These are phyloP conservation scores for Podospora appendiculata DNA, from an alignment of 495 filamentous ascomycete genomes.

Conservation along the genomic window DNA sequence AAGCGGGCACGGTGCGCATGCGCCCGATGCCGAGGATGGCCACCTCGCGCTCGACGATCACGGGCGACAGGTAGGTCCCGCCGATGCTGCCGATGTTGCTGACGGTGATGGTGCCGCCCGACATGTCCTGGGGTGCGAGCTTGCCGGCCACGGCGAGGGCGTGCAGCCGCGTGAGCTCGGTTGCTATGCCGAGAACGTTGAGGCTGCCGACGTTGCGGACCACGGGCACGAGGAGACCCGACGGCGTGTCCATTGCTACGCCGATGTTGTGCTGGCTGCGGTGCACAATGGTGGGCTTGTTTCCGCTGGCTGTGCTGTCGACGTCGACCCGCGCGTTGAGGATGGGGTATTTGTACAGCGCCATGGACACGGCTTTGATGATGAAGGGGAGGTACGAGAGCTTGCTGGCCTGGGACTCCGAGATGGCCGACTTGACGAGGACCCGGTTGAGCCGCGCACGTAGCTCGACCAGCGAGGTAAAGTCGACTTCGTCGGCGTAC, in stretches of 20 bases:
- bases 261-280: slow-evolving; percentile 89
- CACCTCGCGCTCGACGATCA: slow-evolving; percentile 84
- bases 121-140: slow-evolving; percentile 67
- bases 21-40: slow-evolving; percentile 87
- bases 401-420: slow-evolving; percentile 41
- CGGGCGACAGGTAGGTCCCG: slow-evolving; percentile 81
- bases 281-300: slow-evolving; percentile 63
- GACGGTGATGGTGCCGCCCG: slow-evolving; percentile 86
- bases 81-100: slow-evolving; percentile 98
- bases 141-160: slow-evolving; percentile 63
- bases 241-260: slow-evolving; percentile 89
- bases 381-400: slow-evolving; percentile 90
- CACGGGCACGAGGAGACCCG: slow-evolving; percentile 88
- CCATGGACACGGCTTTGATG: slow-evolving; percentile 85
- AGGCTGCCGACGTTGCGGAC: slow-evolving; percentile 73
- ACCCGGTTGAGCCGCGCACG: slow-evolving; percentile 60
- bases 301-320: slow-evolving; percentile 35
- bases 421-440: slow-evolving; percentile 32
- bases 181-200: slow-evolving; percentile 67
- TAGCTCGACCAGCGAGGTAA: slow-evolving; percentile 61
- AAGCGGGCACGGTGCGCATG: slow-evolving; percentile 65
- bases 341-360: slow-evolving; percentile 71
- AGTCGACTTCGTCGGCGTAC: slow-evolving; percentile 79
- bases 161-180: slow-evolving; percentile 68
- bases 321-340: slow-evolving; percentile 79